Percentiles rank a stretch among this genome's conserved stretches.
These are phyloP conservation scores for Conringia planisiliqua DNA, from an alignment of 345 rosid species.

Conservation along the genomic window DNA sequence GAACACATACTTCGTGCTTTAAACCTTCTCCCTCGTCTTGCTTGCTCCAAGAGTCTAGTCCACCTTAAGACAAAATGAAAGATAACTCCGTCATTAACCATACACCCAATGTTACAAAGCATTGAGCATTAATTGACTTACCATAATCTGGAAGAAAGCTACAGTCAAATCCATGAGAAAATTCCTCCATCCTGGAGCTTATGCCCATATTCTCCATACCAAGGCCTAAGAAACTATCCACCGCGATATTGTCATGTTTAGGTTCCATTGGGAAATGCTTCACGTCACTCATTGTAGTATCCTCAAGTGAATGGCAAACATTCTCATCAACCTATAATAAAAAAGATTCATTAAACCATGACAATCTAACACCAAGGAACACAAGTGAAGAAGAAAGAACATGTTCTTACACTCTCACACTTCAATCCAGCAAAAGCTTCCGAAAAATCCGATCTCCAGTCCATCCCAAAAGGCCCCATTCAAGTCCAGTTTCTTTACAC, in stretches of 20 bases:
- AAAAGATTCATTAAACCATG: background rate
- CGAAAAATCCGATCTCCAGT: constrained; percentile 20
- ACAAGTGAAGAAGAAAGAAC: constrained; percentile 13
- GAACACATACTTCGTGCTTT: constrained; percentile 63
- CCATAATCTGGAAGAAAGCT: constrained; percentile 41
- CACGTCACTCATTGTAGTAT: constrained; percentile 47
- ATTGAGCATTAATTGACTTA: constrained; percentile 23
- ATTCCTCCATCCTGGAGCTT: constrained; percentile 44
- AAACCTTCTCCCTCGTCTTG: constrained; percentile 48
- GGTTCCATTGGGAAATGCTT: constrained; percentile 48
- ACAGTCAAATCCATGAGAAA: constrained; percentile 45
- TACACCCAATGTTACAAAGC: background rate
- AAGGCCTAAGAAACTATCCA: constrained; percentile 50
- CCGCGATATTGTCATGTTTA: constrained; percentile 42
- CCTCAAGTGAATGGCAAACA: constrained; percentile 38
- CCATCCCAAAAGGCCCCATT: constrained; percentile 38
- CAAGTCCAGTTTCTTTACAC: constrained; percentile 20
- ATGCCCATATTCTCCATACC: constrained; percentile 50
- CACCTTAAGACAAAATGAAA: constrained; percentile 40
- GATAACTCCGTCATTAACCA: background rate
- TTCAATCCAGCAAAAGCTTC: constrained; percentile 36
- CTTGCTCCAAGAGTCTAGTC: constrained; percentile 40
- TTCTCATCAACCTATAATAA: constrained; percentile 44
- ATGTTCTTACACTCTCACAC: constrained; percentile 39
- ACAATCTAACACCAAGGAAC: background rate